These are phyloP conservation scores for Delphinella strobiligena DNA, from an alignment of 2,329 filamentous ascomycete genomes.

Conservation along the genomic window DNA sequence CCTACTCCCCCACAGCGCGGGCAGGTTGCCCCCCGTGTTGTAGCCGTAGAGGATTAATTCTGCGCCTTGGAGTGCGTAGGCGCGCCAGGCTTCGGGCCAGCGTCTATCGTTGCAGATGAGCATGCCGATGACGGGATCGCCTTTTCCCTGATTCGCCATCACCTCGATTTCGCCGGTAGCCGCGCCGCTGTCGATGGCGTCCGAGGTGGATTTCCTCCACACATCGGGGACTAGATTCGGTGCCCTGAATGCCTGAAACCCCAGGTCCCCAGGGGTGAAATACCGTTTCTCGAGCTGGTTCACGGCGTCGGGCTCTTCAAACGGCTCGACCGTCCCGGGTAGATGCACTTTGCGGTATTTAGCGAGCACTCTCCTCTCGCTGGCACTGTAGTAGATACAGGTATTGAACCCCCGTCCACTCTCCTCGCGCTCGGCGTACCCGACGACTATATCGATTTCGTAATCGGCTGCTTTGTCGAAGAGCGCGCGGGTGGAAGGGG, in stretches of 20 bases:
- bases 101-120: conserved; percentile 45
- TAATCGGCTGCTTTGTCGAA: conserved; percentile 37
- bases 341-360: conserved; percentile 47
- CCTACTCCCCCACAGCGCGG: conserved; percentile 32
- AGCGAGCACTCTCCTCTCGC: conserved; percentile 27
- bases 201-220: conserved; percentile 20
- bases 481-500: conserved; percentile 35
- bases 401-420: conserved; percentile 40
- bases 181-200: conserved; percentile 15
- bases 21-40: conserved; percentile 37
- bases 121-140: conserved; percentile 43
- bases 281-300: conserved; percentile 47
- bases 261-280: conserved; percentile 40
- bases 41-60: conserved; percentile 39
- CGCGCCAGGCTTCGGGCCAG: conserved; percentile 43
- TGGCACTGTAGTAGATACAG: conserved; percentile 38
- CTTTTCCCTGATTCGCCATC: conserved; percentile 15
- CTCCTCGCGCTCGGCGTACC: conserved; percentile 38
- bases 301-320: conserved; percentile 34
- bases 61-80: conserved; percentile 39
- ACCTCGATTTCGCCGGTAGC: neutral
- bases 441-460: conserved; percentile 40
- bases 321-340: conserved; percentile 41
- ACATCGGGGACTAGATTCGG: conserved; percentile 31
- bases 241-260: conserved; percentile 41